A percentile compares a stretch with the other conserved stretches of the same genome.
Evolutionary conservation across 176 grass and related monocot species (phyloP).

Genomic region (Oryza officinalis): DNA sequence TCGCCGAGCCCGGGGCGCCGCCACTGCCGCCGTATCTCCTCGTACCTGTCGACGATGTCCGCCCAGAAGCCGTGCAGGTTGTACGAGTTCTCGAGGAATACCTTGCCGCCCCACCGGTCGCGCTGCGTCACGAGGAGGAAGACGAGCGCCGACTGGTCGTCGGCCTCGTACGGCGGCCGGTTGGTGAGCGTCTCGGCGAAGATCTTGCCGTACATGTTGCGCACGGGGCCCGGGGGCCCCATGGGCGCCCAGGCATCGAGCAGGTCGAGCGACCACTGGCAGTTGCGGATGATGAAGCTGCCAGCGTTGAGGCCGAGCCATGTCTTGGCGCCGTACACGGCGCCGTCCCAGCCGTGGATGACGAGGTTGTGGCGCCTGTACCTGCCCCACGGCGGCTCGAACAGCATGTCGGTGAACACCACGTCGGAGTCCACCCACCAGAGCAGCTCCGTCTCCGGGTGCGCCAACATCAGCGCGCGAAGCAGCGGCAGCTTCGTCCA

Average conservation of each 20-base stretch:
- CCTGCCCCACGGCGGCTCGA: constrained; percentile 68
- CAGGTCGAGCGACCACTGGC: constrained; percentile 86
- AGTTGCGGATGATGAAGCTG: constrained; percentile 91
- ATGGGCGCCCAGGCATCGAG: constrained; percentile 76
- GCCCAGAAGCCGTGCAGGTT: constrained; percentile 78
- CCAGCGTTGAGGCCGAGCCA: constrained; percentile 83
- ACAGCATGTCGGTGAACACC: constrained; percentile 91
- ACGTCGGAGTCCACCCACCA: constrained; percentile 98
- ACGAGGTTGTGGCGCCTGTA: constrained; percentile 79
- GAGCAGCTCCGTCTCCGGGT: constrained; percentile 83
- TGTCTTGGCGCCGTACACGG: constrained; percentile 57
- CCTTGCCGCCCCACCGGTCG: constrained; percentile 51
- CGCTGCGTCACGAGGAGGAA: constrained; percentile 76
- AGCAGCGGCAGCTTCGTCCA: constrained; percentile 90
- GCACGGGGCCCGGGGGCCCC: constrained; percentile 73
- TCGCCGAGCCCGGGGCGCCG: constrained; percentile 52
- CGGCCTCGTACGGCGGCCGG: constrained; percentile 74
- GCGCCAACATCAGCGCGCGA: constrained; percentile 76
- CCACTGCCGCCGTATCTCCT: constrained; percentile 61
- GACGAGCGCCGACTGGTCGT: constrained; percentile 93
- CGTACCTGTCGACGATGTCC: constrained; percentile 66
- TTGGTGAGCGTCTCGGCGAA: constrained; percentile 55
- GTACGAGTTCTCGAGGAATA: constrained; percentile 74
- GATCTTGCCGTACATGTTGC: constrained; percentile 55
- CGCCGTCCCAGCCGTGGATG: constrained; percentile 67